Percentiles rank a stretch among this genome's conserved stretches.
phyloP scores from a whole-genome alignment of 768 basidiomycete genomes.

The Hemileccinum impolitum region DNA sequence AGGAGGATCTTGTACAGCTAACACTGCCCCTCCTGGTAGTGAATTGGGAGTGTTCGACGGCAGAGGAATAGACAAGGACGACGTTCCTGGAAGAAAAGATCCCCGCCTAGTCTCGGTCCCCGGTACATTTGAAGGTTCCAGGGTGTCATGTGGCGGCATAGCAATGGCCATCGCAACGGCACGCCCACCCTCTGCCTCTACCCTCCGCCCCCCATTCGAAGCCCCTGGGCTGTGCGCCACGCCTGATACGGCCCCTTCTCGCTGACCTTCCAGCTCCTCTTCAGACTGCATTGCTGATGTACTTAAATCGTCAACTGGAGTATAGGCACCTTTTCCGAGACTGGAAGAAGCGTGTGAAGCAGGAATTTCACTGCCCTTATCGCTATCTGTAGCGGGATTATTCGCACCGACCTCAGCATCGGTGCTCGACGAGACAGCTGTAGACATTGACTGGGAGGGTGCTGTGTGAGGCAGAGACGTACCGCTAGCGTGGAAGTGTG shows the following conservation, averaged over 20 bases:
- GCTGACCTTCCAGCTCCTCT: conserved; percentile 3
- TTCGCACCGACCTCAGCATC: neutral
- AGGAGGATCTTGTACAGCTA: neutral
- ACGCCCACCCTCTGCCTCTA: conserved; percentile 14
- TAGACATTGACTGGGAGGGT: conserved; percentile 8
- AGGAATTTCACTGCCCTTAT: neutral
- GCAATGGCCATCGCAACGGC: conserved; percentile 20
- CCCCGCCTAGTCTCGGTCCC: conserved; percentile 6
- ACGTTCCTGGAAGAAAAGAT: conserved; percentile 14
- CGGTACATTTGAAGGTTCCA: conserved; percentile 24
- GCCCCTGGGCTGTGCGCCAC: conserved; percentile 20
- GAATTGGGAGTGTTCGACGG: conserved; percentile 8
- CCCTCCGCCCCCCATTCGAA: conserved; percentile 18
- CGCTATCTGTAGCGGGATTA: conserved; percentile 2
- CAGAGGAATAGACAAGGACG: conserved; percentile 6
- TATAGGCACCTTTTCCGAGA: neutral
- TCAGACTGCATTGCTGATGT: conserved; percentile 1
- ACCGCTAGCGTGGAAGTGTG: conserved; percentile 5
- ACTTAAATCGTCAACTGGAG: neutral
- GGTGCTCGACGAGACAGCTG: conserved; percentile 4
- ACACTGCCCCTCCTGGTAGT: conserved; percentile 2
- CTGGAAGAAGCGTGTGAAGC: conserved; percentile 1
- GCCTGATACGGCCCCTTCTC: conserved; percentile 14
- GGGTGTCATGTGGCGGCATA: conserved; percentile 20
- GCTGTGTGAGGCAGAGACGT: neutral